phyloP scores from a whole-genome alignment of 306 rosid species.

The Ormosia emarginata region DNA sequence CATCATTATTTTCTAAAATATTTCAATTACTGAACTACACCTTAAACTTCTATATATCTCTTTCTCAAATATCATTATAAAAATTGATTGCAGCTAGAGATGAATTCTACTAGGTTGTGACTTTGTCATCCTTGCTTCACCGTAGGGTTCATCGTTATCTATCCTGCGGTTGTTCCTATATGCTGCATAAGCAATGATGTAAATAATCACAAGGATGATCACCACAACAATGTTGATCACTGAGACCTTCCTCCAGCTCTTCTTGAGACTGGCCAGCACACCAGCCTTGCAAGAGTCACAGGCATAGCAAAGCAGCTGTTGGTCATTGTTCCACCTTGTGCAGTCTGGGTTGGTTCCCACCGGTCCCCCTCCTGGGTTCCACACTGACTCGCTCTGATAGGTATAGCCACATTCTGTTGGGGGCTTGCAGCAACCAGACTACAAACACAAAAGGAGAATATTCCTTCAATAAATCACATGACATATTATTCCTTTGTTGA shows the following conservation, averaged over 20 bases:
- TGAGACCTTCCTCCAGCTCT: constrained; percentile 80
- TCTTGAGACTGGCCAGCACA: constrained; percentile 55
- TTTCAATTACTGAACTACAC: too few relatives aligned
- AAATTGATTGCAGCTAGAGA: too few relatives aligned
- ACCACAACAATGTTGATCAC: constrained; percentile 50
- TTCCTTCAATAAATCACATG: too few relatives aligned
- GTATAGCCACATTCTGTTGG: constrained; percentile 60
- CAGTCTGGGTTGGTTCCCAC: constrained; percentile 42
- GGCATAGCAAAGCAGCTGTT: constrained; percentile 47
- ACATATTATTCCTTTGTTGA: too few relatives aligned
- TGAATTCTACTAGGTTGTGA: constrained; percentile 42
- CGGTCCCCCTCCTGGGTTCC: constrained; percentile 33
- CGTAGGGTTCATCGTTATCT: constrained; percentile 51
- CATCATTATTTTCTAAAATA: neutral
- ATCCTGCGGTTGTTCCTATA: constrained; percentile 55
- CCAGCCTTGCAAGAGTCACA: constrained; percentile 87
- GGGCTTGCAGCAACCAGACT: constrained; percentile 93
- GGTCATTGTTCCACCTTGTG: constrained; percentile 66
- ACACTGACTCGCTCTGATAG: constrained; percentile 51
- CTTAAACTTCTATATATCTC: too few relatives aligned
- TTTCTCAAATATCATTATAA: too few relatives aligned
- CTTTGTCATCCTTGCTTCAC: constrained; percentile 65
- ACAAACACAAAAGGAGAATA: neutral
- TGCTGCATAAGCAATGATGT: constrained; percentile 50
- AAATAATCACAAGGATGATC: constrained; percentile 43